Evolutionary conservation across 352 stramenopile species (phyloP).

Genomic region (Phytophthora chlamydospora): DNA sequence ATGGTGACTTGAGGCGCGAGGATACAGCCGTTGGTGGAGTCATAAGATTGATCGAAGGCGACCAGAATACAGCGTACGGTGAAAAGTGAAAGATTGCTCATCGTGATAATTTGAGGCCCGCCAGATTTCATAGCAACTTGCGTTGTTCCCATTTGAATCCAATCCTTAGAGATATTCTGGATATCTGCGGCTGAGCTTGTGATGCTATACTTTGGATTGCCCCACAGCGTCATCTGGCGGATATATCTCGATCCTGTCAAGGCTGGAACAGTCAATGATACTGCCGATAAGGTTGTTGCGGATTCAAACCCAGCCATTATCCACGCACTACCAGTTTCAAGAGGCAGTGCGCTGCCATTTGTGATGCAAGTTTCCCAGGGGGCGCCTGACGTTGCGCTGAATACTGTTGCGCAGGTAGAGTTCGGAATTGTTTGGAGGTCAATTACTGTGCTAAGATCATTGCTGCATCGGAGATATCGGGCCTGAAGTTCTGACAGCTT

Average conservation of each 20-base stretch:
- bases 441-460: conserved; percentile 22
- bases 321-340: conserved; percentile 58
- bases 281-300: conserved; percentile 42
- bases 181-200: conserved; percentile 13
- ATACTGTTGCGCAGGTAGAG: conserved; percentile 19
- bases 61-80: conserved; percentile 41
- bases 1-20: conserved; percentile 43
- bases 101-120: conserved; percentile 39
- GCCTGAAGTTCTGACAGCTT: conserved; percentile 31
- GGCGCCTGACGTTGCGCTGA: conserved; percentile 7
- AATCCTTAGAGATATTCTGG: conserved; percentile 42
- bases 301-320: conserved; percentile 55
- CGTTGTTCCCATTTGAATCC: conserved; percentile 42
- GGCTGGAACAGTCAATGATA: conserved; percentile 45
- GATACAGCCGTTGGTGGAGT: conserved; percentile 47
- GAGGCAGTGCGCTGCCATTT: conserved; percentile 31
- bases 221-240: conserved; percentile 55
- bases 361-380: conserved; percentile 51
- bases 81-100: conserved; percentile 34
- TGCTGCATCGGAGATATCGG: conserved; percentile 43
- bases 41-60: conserved; percentile 64
- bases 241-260: conserved; percentile 58
- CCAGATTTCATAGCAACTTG: conserved; percentile 55
- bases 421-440: conserved; percentile 3
- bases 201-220: conserved; percentile 32